Evolutionary conservation across 1,284 basidiomycete species (phyloP), one percentile per base, ranked within the genome.

Genomic region (Cryptococcus deneoformans): DNA sequence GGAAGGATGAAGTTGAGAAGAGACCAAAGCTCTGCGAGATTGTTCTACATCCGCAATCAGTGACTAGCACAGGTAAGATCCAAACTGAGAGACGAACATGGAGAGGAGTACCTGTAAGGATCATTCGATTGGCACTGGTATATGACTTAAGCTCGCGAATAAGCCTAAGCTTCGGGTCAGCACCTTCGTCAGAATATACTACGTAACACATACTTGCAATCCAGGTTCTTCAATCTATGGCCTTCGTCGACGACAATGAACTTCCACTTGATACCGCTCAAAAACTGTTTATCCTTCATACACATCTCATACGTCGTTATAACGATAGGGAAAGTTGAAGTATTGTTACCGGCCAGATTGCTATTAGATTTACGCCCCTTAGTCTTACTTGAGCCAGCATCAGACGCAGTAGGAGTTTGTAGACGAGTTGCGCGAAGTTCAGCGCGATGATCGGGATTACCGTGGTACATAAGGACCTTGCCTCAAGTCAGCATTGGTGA

Each of bases 181-280:
- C 12, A 39, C 6, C 14, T 35, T 45, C 16, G 16, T 11, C n/a
- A 16, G 38, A 11, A 34, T 29, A 35, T 11, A 20, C 8, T 7
- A 29, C 24, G 5, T 29, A 11, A 29, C 14, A 20, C 46, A 20
- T 29, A 78, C 78, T 85, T 87, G 76, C 90, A 92, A 70, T 97
- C 85, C 60, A 94, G 81, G 68, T 98, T 97, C 80, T 97, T 97
- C 66, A 98, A 76, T 29, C 94, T 82, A 75, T 98, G 94, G 0
- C 93, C 92, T 76, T 98, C 94, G 72, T 97, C 94, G 0, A 97
- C 93, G 53, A 97, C 89, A 64, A 97, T 90, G 69, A 92, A 95
- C 52, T 91, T 92, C 90, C 91, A 95, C 53, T 85, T 79, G 70
- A 88, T 87, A 52, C 83, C 82, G 5, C 83, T 79, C 38, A 95